These are phyloP conservation scores for Magnolia sinica DNA, from an alignment of 164 flowering plant genomes.

Conservation along the genomic window DNA sequence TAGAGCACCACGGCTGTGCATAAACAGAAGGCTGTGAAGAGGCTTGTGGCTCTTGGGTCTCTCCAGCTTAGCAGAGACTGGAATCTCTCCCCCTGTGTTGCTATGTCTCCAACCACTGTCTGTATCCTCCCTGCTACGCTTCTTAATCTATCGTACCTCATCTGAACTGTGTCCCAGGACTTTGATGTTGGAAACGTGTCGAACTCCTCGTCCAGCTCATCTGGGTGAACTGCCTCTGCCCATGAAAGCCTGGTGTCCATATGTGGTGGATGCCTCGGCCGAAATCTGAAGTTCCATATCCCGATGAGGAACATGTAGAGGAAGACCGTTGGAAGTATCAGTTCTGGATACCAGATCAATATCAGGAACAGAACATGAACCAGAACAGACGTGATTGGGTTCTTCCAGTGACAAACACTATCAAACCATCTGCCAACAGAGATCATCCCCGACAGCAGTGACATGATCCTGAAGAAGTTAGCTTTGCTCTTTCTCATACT, in stretches of 20 bases:
- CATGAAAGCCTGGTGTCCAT: conserved; percentile 57
- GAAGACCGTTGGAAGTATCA: conserved; percentile 52
- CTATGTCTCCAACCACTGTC: conserved; percentile 59
- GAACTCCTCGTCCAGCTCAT: conserved; percentile 59
- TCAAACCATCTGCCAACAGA: conserved; percentile 36
- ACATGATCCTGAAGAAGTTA: conserved; percentile 55
- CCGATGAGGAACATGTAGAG: conserved; percentile 61
- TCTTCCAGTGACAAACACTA: conserved; percentile 51
- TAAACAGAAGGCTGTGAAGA: conserved; percentile 43
- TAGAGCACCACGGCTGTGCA: conserved; percentile 47
- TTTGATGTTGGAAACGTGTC: conserved; percentile 57
- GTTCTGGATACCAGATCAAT: conserved; percentile 52
- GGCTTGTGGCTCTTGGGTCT: conserved; percentile 56
- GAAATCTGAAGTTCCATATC: conserved; percentile 49
- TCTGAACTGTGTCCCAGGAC: conserved; percentile 34
- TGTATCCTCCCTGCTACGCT: conserved; percentile 59
- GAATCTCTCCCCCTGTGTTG: conserved; percentile 61
- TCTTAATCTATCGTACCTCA: conserved; percentile 55
- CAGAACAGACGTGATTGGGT: conserved; percentile 49
- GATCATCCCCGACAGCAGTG: conserved; percentile 40
- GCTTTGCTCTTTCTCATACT: conserved; percentile 69
- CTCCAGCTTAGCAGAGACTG: conserved; percentile 58
- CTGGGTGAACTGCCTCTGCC: conserved; percentile 52
- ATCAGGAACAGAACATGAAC: conserved; percentile 51
- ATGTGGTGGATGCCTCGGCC: conserved; percentile 53